phyloP scores from a whole-genome alignment of 2,329 filamentous ascomycete species.

The Sporothrix brunneoviolacea region DNA sequence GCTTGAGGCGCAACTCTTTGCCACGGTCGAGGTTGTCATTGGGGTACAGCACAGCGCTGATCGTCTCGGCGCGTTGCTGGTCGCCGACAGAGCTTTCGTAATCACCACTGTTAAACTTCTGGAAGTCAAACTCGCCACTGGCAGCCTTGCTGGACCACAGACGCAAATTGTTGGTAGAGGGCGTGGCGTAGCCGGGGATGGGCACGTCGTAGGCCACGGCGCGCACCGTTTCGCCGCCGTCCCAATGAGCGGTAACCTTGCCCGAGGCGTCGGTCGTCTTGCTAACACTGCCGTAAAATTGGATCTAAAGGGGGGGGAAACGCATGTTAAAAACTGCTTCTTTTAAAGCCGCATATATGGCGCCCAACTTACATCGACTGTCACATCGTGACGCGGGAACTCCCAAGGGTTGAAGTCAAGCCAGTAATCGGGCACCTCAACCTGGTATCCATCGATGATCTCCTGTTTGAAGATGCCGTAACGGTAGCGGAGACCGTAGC shows the following conservation, averaged over 20 bases:
- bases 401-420: constrained; percentile 99
- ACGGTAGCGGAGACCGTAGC: constrained; percentile 89
- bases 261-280: constrained; percentile 71
- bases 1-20: constrained; percentile 95
- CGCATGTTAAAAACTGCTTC: no score
- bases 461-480: constrained; percentile 99
- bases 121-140: constrained; percentile 96
- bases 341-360: no score
- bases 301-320: constrained; percentile 46
- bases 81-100: constrained; percentile 98
- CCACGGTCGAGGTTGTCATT: constrained; percentile 96
- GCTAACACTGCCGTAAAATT: constrained; percentile 85
- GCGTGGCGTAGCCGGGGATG: constrained; percentile 83
- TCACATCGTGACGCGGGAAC: constrained; percentile 90
- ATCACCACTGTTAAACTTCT: constrained; percentile 97
- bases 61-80: constrained; percentile 97
- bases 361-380: constrained; percentile 61
- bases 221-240: constrained; percentile 85
- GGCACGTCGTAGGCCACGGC: constrained; percentile 91
- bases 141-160: constrained; percentile 97
- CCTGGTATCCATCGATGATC: constrained; percentile 95
- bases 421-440: constrained; percentile 98
- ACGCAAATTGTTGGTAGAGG: constrained; percentile 91
- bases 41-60: constrained; percentile 93
- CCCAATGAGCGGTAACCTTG: constrained; percentile 71